Evolutionary conservation across 2,329 filamentous ascomycete species (phyloP), one percentile per base, ranked within the genome.

Genomic region (Zopfia rhizophila): DNA sequence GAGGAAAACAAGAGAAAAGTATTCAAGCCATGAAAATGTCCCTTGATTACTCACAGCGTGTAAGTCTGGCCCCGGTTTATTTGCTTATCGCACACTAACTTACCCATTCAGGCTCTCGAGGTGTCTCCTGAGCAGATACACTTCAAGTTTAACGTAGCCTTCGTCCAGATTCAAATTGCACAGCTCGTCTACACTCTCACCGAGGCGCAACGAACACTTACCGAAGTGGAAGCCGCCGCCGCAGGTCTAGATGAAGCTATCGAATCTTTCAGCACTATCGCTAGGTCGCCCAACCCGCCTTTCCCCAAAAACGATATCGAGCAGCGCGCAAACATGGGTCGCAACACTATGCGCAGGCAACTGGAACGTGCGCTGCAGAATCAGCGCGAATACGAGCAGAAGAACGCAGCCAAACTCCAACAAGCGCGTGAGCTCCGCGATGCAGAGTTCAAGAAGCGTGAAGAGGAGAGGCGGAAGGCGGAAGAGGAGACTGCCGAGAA

Each of bases 71-170:
- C n/a, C 78, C 85, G 86, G 71, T 62, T 74, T 51, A 7, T 12
- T n/a, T n/a, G 10, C 6, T 8, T 21, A 2, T 28, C 19, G 8
- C 18, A 13, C 32, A 8, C 36, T 35, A 30, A 8, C 7, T 73
- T 54, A 72, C 60, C n/a, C n/a, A n/a, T n/a, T n/a, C n/a, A n/a
- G 82, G 91, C 93, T 18, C 83, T 96, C 13, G 83, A 85, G 43
- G 82, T 89, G 42, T 86, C 89, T 1, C 89, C 91, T 0, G 89
- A 94, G 4, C 90, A 96, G 61, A 81, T 92, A 21, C 91, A 96
- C 72, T 90, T 94, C 72, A 91, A 94, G 70, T 99, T 99, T 82
- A 99, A 99, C 65, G 90, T 99, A 19, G 94, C 94, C 1, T 99
- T 97, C 66, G 90, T 97, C 19, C 94, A 97, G 68, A 95, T 96